A percentile compares a stretch with the other conserved stretches of the same genome.
phyloP scores from a whole-genome alignment of 176 grass and related monocot species.

The Carex pumila region DNA sequence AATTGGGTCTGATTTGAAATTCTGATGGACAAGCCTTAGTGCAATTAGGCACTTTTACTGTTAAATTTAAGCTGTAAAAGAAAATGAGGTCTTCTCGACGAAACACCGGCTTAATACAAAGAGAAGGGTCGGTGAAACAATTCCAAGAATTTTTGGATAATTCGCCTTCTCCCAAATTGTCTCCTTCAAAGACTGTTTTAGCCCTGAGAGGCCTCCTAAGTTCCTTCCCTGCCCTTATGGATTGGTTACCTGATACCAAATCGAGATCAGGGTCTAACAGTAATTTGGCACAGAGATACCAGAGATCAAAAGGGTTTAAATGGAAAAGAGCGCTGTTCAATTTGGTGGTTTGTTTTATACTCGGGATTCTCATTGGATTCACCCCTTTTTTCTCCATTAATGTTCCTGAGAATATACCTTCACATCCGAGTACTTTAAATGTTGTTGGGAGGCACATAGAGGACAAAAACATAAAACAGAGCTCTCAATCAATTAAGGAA shows the following conservation, averaged over 20 bases:
- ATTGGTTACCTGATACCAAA: constrained; percentile 31
- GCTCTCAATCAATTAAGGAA: constrained; percentile 11
- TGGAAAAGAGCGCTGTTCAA: constrained; percentile 49
- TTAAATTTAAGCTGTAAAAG: neutral
- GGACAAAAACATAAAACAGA: constrained; percentile 7
- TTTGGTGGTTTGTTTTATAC: constrained; percentile 57
- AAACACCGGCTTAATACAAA: constrained; percentile 32
- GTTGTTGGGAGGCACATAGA: constrained; percentile 15
- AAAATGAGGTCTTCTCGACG: constrained; percentile 71
- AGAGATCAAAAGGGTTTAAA: constrained; percentile 47
- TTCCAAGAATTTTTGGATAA: constrained; percentile 52
- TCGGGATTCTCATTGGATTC: constrained; percentile 71
- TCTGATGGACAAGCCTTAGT: neutral
- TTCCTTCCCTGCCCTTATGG: constrained; percentile 38
- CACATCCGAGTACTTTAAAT: constrained; percentile 1
- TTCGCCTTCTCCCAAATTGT: constrained; percentile 57
- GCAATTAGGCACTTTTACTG: neutral
- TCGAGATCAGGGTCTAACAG: constrained; percentile 40
- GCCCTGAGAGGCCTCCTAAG: constrained; percentile 50
- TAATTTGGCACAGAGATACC: constrained; percentile 48
- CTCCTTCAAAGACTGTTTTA: constrained; percentile 65
- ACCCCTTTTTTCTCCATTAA: constrained; percentile 63
- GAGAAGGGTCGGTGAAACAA: constrained; percentile 46
- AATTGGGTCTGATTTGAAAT: neutral
- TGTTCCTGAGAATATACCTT: constrained; percentile 50